Evolutionary conservation across 2,329 filamentous ascomycete species (phyloP), one percentile per base, ranked within the genome.

Genomic region (Orbilia ellipsospora): DNA sequence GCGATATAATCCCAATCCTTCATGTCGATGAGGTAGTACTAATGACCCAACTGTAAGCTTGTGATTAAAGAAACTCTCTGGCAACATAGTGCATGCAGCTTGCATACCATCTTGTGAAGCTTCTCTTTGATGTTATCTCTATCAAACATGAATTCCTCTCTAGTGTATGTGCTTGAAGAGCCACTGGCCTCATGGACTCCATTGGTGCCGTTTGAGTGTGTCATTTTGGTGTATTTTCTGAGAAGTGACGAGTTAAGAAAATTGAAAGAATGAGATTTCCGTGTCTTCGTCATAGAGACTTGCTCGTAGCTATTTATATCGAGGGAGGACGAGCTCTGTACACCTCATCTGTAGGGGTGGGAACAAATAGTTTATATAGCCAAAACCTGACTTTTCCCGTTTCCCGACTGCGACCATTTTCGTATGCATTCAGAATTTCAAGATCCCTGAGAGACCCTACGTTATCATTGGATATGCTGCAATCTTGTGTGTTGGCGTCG

Each of bases 101-200:
- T 13, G 12, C 42, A 4, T 45, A 45, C 42, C 42, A 45, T 45
- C 10, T 45, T 45, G 42, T 45, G 12, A 16, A 45, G 42, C 42
- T 45, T 45, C 42, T 45, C 42, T 45, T 45, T 45, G 42, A 45
- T 45, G 16, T 45, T 45, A 3, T 45, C 42, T 16, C 42, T 45
- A 45, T 45, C 42, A 16, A 45, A 45, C 42, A 45, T 45, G 42
- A 45, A 45, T 16, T 45, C 42, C 16, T 45, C 42, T 45, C 42
- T 45, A 4, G 42, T 45, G 42, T 45, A 45, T 4, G 42, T 45
- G 42, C 42, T 45, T 4, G 13, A 3, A 15, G 42, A 15, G 42
- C 16, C 42, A 45, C 13, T 12, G 42, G 42, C 10, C 12, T 13
- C 42, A 16, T 45, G 42, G 16, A 45, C 42, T 13, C 42, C 42